Evolutionary conservation across 192 early-diverging fungal species (phyloP), one percentile per base, ranked within the genome.

Genomic region (Oehlia diaphana): DNA sequence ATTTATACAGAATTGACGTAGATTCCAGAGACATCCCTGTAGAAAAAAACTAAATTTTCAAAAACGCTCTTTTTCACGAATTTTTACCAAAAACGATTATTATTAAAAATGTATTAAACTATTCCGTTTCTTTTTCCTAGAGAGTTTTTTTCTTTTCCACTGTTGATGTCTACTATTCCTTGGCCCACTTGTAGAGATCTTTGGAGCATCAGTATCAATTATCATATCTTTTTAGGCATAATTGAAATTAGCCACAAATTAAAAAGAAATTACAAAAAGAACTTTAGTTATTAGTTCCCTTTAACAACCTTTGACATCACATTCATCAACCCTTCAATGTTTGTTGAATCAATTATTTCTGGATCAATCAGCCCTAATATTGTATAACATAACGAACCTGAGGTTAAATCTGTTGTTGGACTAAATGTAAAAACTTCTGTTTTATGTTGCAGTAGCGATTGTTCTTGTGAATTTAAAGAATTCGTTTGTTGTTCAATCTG

Each of bases 401-500:
- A 58, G 7, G 53, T 58, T 58, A 58, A 21, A 58, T 58, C 53
- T 58, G 53, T 58, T 58, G 53, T 58, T 21, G 53, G 10, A 47
- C 10, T 47, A 1, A 47, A 2, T 7, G 16, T 58, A 58, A 7
- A 5, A 19, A 16, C 16, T 58, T 58, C 16, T 19, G 44, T 2
- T 47, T 47, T 12, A 16, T 4, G 14, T 19, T 58, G 53, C 53
- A 19, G 14, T 58, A 19, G 19, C 4, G 4, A 58, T 58, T 58
- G 53, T 0, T 58, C 53, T 58, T 58, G 16, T 21, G 53, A 58
- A 19, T 67, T 16, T 16, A 67, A 35, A 39, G 10, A 21, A 19
- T 61, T 53, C 39, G 49, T n/a, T 28, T n/a, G 14, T 58, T 63
- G 21, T 42, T 80, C 81, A 7, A 82, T 82, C 31, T 77, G 82